Percentiles rank a stretch among this genome's conserved stretches.
These are phyloP conservation scores for Wallacemonas sp. DNA, from an alignment of 208 protist species.

Conservation along the genomic window DNA sequence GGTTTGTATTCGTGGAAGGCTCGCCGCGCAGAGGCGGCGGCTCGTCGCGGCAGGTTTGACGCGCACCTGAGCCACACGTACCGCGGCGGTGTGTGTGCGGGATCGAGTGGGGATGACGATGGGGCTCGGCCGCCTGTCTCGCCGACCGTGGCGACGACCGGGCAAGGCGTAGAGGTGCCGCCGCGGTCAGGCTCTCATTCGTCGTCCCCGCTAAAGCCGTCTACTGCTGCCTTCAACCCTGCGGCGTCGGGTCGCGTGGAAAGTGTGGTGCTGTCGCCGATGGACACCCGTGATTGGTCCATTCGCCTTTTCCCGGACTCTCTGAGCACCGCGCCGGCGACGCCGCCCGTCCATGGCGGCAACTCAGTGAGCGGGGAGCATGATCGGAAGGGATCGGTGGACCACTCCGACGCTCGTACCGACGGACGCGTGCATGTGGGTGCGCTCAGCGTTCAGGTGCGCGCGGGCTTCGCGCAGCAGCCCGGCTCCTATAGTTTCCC, in stretches of 20 bases:
- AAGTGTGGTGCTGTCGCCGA: slow-evolving; percentile 4
- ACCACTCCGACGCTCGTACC: not conserved
- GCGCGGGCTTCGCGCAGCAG: slow-evolving; percentile 26
- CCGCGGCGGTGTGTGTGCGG: too few relatives aligned
- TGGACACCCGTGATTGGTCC: not conserved
- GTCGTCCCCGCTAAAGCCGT: not conserved
- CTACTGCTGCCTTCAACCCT: not conserved
- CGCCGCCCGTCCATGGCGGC: too few relatives aligned
- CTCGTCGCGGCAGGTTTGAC: slow-evolving; percentile 5
- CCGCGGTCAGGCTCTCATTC: not conserved
- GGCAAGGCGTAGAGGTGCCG: too few relatives aligned
- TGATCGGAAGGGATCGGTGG: not conserved
- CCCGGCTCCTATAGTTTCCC: slow-evolving; percentile 34
- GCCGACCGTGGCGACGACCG: too few relatives aligned
- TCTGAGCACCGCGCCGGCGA: not conserved
- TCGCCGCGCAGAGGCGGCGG: not conserved
- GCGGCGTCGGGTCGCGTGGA: not conserved
- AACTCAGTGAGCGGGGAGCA: not conserved
- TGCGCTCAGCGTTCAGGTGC: slow-evolving; percentile 25
- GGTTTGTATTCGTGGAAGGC: slow-evolving; percentile 5
- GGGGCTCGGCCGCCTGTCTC: too few relatives aligned
- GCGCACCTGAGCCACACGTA: not conserved
- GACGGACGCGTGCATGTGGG: slow-evolving; percentile 21
- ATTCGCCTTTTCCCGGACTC: slow-evolving; percentile 7
- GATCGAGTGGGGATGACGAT: too few relatives aligned